phyloP scores from a whole-genome alignment of 257 asterid species.

The Solanum microdontum region DNA sequence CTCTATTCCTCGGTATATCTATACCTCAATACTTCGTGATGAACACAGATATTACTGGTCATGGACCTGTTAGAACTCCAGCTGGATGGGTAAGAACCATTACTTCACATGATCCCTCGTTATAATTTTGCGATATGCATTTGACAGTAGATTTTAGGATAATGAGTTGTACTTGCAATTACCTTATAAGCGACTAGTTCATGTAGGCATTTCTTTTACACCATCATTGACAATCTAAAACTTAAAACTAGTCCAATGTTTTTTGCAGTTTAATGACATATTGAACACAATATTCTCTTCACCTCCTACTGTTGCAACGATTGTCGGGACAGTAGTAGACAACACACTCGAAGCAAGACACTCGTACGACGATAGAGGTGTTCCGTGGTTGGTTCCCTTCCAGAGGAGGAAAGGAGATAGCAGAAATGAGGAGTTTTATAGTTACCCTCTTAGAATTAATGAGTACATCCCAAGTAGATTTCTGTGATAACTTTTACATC shows the following conservation, averaged over 20 bases:
- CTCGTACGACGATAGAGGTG: constrained; percentile 55
- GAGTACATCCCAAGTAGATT: constrained; percentile 76
- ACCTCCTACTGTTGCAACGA: constrained; percentile 71
- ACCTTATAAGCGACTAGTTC: background rate
- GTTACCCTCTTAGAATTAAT: constrained; percentile 59
- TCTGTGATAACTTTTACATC: constrained; percentile 23
- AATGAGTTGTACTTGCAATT: background rate
- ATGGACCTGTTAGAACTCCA: constrained; percentile 73
- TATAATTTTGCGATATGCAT: background rate
- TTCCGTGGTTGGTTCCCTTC: constrained; percentile 79
- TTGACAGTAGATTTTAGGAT: background rate
- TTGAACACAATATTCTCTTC: constrained; percentile 82
- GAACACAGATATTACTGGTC: constrained; percentile 65
- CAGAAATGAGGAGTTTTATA: constrained; percentile 84
- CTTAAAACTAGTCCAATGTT: background rate
- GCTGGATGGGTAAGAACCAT: constrained; percentile 83
- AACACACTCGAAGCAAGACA: constrained; percentile 69
- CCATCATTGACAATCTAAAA: background rate
- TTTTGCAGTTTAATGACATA: constrained; percentile 76
- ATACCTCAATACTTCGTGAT: constrained; percentile 73
- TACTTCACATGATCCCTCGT: background rate
- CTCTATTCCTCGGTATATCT: constrained; percentile 78
- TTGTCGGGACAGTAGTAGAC: constrained; percentile 58
- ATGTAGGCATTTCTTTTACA: background rate
- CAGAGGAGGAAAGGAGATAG: constrained; percentile 69